phyloP scores from a whole-genome alignment of 257 asterid species.

The Solanum pinnatisectum region DNA sequence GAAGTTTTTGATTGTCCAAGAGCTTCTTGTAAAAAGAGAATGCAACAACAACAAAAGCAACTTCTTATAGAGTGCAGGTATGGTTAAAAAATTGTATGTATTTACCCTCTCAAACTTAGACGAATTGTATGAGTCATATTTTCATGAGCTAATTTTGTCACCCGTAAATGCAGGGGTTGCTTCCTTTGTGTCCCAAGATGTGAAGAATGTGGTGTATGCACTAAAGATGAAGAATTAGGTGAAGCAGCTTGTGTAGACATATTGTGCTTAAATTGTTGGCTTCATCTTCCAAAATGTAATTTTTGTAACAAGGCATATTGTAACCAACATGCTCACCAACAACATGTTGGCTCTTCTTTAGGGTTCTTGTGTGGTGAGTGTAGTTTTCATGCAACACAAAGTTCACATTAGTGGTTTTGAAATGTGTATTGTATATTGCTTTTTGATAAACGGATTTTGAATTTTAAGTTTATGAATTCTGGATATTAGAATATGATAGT shows the following conservation, averaged over 20 bases:
- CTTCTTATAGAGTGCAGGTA: neutral
- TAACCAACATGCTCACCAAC: constrained; percentile 32
- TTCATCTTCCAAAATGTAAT: constrained; percentile 58
- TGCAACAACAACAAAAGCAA: neutral
- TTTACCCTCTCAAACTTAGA: too few species aligned
- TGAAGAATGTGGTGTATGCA: constrained; percentile 64
- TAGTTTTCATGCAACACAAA: constrained; percentile 12
- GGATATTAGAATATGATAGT: neutral
- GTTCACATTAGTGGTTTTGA: neutral
- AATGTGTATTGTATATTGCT: neutral
- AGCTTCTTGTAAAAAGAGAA: constrained; percentile 10
- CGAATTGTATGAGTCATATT: neutral
- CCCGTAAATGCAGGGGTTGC: constrained; percentile 43
- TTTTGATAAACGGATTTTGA: too few species aligned
- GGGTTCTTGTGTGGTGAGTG: constrained; percentile 50
- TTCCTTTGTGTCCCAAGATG: constrained; percentile 49
- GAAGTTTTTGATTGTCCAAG: constrained; percentile 60
- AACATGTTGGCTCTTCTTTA: neutral
- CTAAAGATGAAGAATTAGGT: constrained; percentile 30
- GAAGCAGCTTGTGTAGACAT: constrained; percentile 49
- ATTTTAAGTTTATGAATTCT: neutral
- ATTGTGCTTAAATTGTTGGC: constrained; percentile 65
- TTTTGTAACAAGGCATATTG: constrained; percentile 78
- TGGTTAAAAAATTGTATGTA: neutral
- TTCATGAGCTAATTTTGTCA: neutral